A percentile compares a stretch with the other conserved stretches of the same genome.
These are phyloP conservation scores for Isatis tinctoria DNA, from an alignment of 345 rosid genomes.

Conservation along the genomic window DNA sequence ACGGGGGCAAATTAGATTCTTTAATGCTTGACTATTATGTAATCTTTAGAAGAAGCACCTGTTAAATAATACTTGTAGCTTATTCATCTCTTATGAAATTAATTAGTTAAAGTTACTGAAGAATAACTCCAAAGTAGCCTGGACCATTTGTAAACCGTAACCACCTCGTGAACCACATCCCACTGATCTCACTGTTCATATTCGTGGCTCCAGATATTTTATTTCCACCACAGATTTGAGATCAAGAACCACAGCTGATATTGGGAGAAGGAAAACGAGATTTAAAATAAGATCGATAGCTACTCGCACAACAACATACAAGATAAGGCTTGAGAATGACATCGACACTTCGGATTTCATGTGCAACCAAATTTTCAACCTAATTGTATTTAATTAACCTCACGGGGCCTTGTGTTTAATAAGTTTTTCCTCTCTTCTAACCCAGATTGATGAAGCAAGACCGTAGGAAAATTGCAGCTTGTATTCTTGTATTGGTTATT, in stretches of 20 bases:
- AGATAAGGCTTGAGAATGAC: conserved; percentile 5
- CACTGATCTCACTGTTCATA: too few species aligned
- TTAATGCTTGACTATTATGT: too few species aligned
- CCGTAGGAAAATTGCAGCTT: neutral
- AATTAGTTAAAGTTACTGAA: too few species aligned
- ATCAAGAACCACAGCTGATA: neutral
- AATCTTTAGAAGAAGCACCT: too few species aligned
- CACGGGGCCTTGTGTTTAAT: neutral
- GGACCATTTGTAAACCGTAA: too few species aligned
- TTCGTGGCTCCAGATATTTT: neutral
- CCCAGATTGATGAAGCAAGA: too few species aligned
- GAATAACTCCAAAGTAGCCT: too few species aligned
- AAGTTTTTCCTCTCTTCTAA: neutral
- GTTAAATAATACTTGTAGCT: too few species aligned
- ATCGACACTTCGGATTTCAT: neutral
- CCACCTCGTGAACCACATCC: too few species aligned
- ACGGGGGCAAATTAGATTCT: too few species aligned
- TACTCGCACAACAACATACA: neutral
- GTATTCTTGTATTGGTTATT: neutral
- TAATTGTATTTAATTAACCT: neutral
- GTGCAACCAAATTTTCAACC: neutral
- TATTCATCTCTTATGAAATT: too few species aligned
- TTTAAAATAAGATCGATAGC: neutral
- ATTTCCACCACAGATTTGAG: neutral
- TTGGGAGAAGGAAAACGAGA: neutral